A percentile compares a stretch with the other conserved stretches of the same genome.
Evolutionary conservation across 257 asterid genomes (phyloP).

Genomic region (Anisodus acutangulus): DNA sequence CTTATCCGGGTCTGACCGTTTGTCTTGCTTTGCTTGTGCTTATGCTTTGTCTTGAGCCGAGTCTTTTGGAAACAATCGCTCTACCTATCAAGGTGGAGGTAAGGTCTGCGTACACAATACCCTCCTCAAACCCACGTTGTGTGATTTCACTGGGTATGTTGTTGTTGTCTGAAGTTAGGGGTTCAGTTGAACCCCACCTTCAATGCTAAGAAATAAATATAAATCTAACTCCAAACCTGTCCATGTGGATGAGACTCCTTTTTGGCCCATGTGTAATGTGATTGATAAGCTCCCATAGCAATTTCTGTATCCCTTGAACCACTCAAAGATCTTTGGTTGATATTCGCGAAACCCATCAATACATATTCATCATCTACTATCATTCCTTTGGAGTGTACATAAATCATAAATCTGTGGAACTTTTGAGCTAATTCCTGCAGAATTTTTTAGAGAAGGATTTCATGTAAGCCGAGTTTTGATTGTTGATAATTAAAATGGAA

Average conservation of each 20-base stretch:
- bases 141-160: too few species aligned
- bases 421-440: slow-evolving; percentile 46
- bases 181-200: too few species aligned
- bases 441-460: not conserved
- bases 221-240: slow-evolving; percentile 52
- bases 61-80: too few species aligned
- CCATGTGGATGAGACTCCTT: slow-evolving; percentile 62
- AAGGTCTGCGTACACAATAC: too few species aligned
- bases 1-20: too few species aligned
- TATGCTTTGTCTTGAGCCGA: too few species aligned
- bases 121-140: too few species aligned
- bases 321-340: slow-evolving; percentile 85
- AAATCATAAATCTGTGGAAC: slow-evolving; percentile 69
- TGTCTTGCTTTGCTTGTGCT: too few species aligned
- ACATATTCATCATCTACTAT: slow-evolving; percentile 82
- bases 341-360: slow-evolving; percentile 80
- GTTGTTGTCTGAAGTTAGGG: too few species aligned
- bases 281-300: slow-evolving; percentile 92
- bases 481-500: not conserved
- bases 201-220: not conserved
- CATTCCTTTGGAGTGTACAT: slow-evolving; percentile 87
- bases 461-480: not conserved
- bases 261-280: slow-evolving; percentile 69
- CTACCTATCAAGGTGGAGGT: too few species aligned
- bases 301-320: slow-evolving; percentile 91